Base-by-base conservation (phyloP, 805 yeast genomes). In the Candida sonorensis region DNA sequence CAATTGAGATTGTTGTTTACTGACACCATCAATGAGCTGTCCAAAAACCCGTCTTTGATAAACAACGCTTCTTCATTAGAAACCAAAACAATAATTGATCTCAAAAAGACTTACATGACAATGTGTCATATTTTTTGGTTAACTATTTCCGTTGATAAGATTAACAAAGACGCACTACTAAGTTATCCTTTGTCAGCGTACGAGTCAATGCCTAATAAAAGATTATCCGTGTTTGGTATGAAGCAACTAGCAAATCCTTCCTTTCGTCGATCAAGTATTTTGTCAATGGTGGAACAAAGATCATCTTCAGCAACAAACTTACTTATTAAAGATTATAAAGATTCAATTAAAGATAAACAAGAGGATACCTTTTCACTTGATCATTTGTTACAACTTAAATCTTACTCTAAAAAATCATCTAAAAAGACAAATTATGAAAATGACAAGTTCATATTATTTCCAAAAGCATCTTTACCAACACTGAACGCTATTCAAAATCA, bases 1-100 rank as follows among this genome's bases (percentile, higher is more conserved):
- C 63, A 67, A 33, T 56, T 81, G 21, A 61, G 87, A 34, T 41
- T 46, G 15, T 44, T 55, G 16, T 67, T 75, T 35, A 54, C 66
- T 3, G 40, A 54, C 10, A 63, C 65, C 11, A 42, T 76, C 24
- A 67, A 72, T 51, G 59, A 55, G 42, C 33, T 66, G 38, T 30
- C 66, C 8, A 52, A 31, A 45, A 49, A 41, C 35, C 33, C 26
- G 8, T 37, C 32, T 23, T 51, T 33, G 30, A 37, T 40, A 9
- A 41, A 44, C 7, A 30, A 29, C 4, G 32, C 33, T 7, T 33
- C 33, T 8, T 42, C 45, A 17, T 27, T 51, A 17, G 52, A 46
- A 30, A 38, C 48, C 3, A 53, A 54, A 35, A 53, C 55, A 5
- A 33, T 60, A 3, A 32, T 50, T 17, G 62, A 59, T 34, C 38